These are phyloP conservation scores for Castanopsis chinensis DNA, from an alignment of 306 rosid genomes.

Conservation along the genomic window DNA sequence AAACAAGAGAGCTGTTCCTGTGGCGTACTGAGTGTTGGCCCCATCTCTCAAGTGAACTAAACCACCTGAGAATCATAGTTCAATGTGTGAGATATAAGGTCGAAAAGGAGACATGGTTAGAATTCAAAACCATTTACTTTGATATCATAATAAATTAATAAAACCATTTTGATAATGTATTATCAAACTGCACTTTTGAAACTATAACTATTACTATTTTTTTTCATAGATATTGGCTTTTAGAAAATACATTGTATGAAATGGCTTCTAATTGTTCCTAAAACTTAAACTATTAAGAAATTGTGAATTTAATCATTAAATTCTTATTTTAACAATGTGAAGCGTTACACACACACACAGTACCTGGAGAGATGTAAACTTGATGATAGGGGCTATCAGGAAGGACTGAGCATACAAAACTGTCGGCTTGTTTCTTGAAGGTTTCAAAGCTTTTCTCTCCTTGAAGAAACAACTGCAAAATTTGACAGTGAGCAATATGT, in stretches of 20 bases:
- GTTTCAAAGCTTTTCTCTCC: conserved; percentile 48
- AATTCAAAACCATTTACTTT: too few relatives aligned
- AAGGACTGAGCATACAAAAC: conserved; percentile 72
- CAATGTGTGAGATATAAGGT: neutral
- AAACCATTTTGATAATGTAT: too few relatives aligned
- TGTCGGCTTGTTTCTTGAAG: conserved; percentile 62
- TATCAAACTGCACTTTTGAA: too few relatives aligned
- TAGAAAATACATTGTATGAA: too few relatives aligned
- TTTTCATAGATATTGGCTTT: too few relatives aligned
- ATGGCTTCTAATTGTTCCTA: too few relatives aligned
- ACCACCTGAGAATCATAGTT: conserved; percentile 45
- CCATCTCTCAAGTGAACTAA: conserved; percentile 77
- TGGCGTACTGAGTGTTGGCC: conserved; percentile 82
- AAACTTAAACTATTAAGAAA: neutral
- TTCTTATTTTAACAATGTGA: too few relatives aligned
- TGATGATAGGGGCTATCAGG: conserved; percentile 84
- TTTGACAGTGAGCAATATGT: neutral
- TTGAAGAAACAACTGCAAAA: conserved; percentile 46
- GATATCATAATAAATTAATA: neutral
- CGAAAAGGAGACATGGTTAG: too few relatives aligned
- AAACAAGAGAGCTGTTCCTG: conserved; percentile 56
- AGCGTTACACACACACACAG: too few relatives aligned
- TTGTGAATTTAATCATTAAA: neutral
- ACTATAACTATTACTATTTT: too few relatives aligned
- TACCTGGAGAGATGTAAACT: conserved; percentile 54